Percentiles rank a stretch among this genome's conserved stretches.
These are phyloP conservation scores for Anisodus tanguticus DNA, from an alignment of 257 asterid genomes.

Conservation along the genomic window DNA sequence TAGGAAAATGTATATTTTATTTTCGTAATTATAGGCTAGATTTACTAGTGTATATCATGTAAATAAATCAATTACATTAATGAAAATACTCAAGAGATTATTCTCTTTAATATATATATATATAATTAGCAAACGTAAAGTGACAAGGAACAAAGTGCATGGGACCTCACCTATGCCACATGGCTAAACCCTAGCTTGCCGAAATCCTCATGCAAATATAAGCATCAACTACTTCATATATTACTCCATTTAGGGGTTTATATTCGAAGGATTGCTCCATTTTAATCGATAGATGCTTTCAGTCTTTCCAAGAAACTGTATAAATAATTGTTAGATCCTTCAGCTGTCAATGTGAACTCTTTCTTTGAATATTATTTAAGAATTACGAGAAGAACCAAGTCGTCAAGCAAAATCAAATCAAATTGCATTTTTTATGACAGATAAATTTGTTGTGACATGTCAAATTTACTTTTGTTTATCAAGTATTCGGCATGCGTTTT, in stretches of 20 bases:
- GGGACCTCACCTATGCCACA: constrained; percentile 24
- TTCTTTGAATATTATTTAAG: not conserved
- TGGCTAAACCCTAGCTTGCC: constrained; percentile 32
- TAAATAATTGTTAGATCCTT: not conserved
- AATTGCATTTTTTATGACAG: not conserved
- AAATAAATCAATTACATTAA: too few relatives aligned
- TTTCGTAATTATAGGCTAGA: too few relatives aligned
- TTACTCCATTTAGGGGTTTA: not conserved
- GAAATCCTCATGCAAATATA: constrained; percentile 8
- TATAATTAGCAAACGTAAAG: not conserved
- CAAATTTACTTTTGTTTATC: not conserved
- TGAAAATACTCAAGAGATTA: too few relatives aligned
- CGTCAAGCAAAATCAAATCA: not conserved
- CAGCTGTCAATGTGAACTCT: constrained; percentile 3
- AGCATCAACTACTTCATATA: constrained; percentile 25
- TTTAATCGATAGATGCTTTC: not conserved
- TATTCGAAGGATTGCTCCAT: not conserved
- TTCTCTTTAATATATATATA: too few relatives aligned
- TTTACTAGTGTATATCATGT: too few relatives aligned
- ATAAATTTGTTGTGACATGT: not conserved
- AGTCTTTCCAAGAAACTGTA: not conserved
- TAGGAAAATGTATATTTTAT: too few relatives aligned
- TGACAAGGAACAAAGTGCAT: not conserved
- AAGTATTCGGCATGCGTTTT: not conserved
- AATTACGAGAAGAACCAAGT: not conserved